These are phyloP conservation scores for Schizochytrium sp. DNA, from an alignment of 108 stramenopile species.

Conservation along the genomic window DNA sequence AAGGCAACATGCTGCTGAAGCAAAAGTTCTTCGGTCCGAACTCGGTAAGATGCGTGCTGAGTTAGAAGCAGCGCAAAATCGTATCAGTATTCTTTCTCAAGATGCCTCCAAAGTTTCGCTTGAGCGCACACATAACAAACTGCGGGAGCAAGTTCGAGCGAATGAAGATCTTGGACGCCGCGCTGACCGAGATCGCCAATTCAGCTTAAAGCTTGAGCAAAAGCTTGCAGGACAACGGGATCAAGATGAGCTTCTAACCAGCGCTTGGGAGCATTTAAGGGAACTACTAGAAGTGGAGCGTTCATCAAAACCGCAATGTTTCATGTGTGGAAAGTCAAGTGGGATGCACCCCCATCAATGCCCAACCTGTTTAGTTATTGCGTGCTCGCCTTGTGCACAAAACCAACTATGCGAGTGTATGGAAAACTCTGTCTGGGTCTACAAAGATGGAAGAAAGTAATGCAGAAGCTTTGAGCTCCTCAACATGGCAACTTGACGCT, in stretches of 20 bases:
- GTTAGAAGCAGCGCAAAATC: not conserved
- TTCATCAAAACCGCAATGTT: no score
- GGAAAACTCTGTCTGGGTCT: no score
- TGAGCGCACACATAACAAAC: not conserved
- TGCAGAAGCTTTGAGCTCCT: no score
- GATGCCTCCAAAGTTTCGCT: not conserved
- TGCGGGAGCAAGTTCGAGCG: conserved; percentile 15
- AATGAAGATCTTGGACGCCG: not conserved
- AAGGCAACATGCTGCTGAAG: not conserved
- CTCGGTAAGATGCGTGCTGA: not conserved
- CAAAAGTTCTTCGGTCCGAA: not conserved
- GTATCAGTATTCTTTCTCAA: not conserved
- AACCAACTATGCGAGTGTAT: no score
- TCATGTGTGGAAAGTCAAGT: no score
- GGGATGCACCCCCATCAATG: no score
- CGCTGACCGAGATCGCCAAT: conserved; percentile 8
- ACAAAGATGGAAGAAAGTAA: no score
- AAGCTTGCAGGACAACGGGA: not conserved
- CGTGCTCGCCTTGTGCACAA: no score
- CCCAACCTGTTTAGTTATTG: no score
- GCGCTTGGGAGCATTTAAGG: not conserved
- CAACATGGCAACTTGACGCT: not conserved
- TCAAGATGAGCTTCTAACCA: not conserved
- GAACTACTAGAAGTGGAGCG: not conserved
- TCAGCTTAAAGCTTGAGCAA: not conserved